These are phyloP conservation scores for Beauveria australis DNA, from an alignment of 2,329 filamentous ascomycete species.

Conservation along the genomic window DNA sequence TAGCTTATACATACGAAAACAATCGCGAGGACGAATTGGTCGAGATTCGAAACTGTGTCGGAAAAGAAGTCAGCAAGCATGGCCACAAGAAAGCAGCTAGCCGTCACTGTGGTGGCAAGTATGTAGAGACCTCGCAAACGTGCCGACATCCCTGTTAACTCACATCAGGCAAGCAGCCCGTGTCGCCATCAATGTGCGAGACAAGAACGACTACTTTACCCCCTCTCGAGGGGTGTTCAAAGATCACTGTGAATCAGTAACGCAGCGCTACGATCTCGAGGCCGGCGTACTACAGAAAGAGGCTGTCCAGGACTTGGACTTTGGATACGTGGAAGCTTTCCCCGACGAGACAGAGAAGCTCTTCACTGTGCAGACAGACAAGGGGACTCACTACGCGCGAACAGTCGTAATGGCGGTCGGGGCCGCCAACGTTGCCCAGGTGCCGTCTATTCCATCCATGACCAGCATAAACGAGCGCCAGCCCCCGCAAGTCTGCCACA, in stretches of 20 bases:
- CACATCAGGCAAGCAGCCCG: slow-evolving; percentile 31
- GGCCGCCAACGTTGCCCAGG: slow-evolving; percentile 51
- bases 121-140: slow-evolving; percentile 13
- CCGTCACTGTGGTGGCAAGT: slow-evolving; percentile 34
- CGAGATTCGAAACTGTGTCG: slow-evolving; percentile 67
- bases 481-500: slow-evolving; percentile 48
- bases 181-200: slow-evolving; percentile 54
- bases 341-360: slow-evolving; percentile 43
- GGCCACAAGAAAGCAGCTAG: slow-evolving; percentile 54
- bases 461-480: slow-evolving; percentile 13
- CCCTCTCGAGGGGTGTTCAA: slow-evolving; percentile 54
- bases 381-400: slow-evolving; percentile 45
- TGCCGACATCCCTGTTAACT: slow-evolving; percentile 12
- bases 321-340: slow-evolving; percentile 37
- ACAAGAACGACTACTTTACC: slow-evolving; percentile 62
- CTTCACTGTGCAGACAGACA: slow-evolving; percentile 56
- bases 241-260: slow-evolving; percentile 52
- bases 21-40: slow-evolving; percentile 54
- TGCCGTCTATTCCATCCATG: slow-evolving; percentile 32
- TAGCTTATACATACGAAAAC: slow-evolving; percentile 58
- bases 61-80: slow-evolving; percentile 74
- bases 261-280: slow-evolving; percentile 41
- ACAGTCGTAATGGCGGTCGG: slow-evolving; percentile 65
- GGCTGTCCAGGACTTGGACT: slow-evolving; percentile 52
- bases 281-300: slow-evolving; percentile 51